Conservation (phyloP, 208 protist genomes). For the Acanthamoeba lenticulata region DNA sequence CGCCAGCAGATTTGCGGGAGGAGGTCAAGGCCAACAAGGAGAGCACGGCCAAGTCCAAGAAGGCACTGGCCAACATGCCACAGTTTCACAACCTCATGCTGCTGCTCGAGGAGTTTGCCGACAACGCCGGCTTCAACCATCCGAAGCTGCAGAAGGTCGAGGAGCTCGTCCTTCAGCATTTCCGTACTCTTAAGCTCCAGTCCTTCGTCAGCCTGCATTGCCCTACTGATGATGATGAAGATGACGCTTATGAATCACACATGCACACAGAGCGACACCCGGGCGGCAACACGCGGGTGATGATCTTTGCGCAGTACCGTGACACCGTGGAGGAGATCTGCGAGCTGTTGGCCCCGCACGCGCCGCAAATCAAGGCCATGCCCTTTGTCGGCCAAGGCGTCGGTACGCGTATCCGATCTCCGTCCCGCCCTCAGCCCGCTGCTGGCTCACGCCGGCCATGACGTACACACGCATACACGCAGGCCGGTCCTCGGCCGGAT, state of each 20-base stretch:
- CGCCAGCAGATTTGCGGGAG: background rate
- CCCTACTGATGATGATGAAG: background rate
- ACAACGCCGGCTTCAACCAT: slow-evolving; percentile 66
- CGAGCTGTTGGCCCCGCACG: slow-evolving; percentile 10
- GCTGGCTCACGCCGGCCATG: background rate
- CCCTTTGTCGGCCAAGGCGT: slow-evolving; percentile 71
- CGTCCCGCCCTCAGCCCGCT: background rate
- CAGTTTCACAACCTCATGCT: slow-evolving; percentile 55
- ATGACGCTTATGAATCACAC: background rate
- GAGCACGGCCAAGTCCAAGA: slow-evolving; percentile 48
- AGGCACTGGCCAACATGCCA: slow-evolving; percentile 33
- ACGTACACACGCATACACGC: background rate
- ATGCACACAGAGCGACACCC: background rate
- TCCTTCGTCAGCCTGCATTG: background rate
- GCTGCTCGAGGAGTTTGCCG: slow-evolving; percentile 35
- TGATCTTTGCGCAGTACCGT: slow-evolving; percentile 74
- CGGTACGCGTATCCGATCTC: background rate
- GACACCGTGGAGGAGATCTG: slow-evolving; percentile 66
- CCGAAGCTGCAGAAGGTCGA: slow-evolving; percentile 81
- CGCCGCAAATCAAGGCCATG: slow-evolving; percentile 22
- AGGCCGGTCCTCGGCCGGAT: background rate
- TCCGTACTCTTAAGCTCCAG: slow-evolving; percentile 76
- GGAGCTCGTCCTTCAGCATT: slow-evolving; percentile 79
- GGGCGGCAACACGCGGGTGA: slow-evolving; percentile 64
- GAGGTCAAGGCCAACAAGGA: background rate